phyloP scores from a whole-genome alignment of 495 filamentous ascomycete genomes.

The Pyrenula massariospora region DNA sequence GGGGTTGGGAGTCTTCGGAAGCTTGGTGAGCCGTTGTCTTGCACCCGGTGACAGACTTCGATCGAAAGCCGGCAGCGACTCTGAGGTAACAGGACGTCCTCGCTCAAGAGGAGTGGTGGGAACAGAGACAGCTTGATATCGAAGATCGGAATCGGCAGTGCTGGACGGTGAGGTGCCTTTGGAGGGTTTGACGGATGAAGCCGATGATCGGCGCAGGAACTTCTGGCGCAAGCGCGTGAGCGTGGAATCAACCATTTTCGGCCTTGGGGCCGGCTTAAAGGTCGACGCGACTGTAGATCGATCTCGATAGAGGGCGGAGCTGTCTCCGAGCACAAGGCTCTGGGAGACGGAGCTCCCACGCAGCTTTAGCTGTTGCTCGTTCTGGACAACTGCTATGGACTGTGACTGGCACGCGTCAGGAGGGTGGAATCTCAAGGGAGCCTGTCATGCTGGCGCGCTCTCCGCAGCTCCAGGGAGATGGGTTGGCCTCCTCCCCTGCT shows the following conservation, averaged over 20 bases:
- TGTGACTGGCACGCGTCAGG: no score
- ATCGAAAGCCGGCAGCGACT: background rate
- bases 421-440: no score
- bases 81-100: background rate
- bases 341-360: background rate
- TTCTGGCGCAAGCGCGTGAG: background rate
- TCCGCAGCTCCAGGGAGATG: no score
- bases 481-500: no score
- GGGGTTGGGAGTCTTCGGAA: background rate
- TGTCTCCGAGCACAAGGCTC: background rate
- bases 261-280: no score
- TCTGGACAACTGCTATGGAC: no score
- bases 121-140: background rate
- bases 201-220: background rate
- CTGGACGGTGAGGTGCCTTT: background rate
- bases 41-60: background rate
- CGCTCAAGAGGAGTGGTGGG: background rate
- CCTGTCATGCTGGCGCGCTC: no score
- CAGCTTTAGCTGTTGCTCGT: no score
- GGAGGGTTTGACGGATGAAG: background rate
- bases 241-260: background rate
- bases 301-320: no score
- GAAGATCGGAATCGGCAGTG: background rate
- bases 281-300: no score
- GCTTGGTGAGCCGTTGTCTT: background rate